Evolutionary conservation across 139 green algal genomes (phyloP).

Genomic region (Ulvella scutata): DNA sequence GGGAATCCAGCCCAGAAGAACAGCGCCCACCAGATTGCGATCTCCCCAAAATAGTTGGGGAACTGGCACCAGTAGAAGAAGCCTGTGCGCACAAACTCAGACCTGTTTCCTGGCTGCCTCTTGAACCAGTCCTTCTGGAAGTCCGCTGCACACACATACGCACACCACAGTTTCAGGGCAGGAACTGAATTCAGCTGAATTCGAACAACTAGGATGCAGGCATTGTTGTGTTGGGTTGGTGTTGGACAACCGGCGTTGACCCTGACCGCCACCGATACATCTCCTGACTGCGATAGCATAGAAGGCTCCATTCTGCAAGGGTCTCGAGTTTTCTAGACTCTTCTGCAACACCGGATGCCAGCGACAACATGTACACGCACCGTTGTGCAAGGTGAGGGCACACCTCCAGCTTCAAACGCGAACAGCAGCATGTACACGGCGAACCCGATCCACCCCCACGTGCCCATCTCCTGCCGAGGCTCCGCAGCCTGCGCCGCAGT

Average conservation of each 20-base stretch:
- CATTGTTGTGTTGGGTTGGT: too few species aligned
- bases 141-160: conserved; percentile 21
- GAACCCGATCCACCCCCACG: conserved; percentile 1
- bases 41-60: neutral
- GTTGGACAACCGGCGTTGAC: too few species aligned
- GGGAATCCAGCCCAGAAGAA: neutral
- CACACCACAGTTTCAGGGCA: too few species aligned
- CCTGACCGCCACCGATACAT: too few species aligned
- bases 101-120: conserved; percentile 8
- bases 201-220: too few species aligned
- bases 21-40: neutral
- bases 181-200: too few species aligned
- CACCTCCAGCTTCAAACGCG: neutral
- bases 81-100: conserved; percentile 16
- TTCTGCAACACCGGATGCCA: too few species aligned
- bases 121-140: conserved; percentile 25
- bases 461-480: neutral
- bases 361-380: too few species aligned
- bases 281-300: too few species aligned
- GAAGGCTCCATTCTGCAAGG: too few species aligned
- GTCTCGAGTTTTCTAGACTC: too few species aligned
- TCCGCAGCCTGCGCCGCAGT: conserved; percentile 11
- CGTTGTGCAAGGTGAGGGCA: too few species aligned
- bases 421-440: neutral
- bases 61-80: conserved; percentile 9